Base-by-base conservation (phyloP, 2,329 filamentous ascomycete genomes). In the Xylariaceae sp. region DNA sequence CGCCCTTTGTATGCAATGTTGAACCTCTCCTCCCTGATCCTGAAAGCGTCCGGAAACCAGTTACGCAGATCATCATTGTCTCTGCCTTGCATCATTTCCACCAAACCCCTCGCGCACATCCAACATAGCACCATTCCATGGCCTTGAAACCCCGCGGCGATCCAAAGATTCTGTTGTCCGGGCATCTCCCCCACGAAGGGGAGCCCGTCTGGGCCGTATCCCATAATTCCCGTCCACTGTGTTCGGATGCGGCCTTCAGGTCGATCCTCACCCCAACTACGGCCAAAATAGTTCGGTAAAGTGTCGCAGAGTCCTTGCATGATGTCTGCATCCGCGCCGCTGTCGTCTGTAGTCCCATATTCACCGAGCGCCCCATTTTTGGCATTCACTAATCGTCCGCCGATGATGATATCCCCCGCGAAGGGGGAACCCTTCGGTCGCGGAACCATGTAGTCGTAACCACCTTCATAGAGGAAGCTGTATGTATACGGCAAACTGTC, bases 371-470 rank as follows among this genome's bases (percentile, higher is more conserved):
- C 80, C 0, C 68, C 69, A 0, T 70, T 59, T 0, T 69, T 63
- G 2, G 74, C 68, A 42, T 71, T 70, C 0, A 66, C 71, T 6
- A 82, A 64, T 0, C 80, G 83, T 14, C 85, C 84, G 1, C 85
- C 84, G 13, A 87, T 84, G 31, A 88, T 69, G 28, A 88, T 77
- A 50, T 81, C 77, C 22, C 79, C 76, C 2, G 66, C 69, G 18
- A 71, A 67, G 16, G 56, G 59, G 2, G 74, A 71, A 0, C 74
- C 74, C n/a, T 71, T 66, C 0, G 78, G 77, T 1, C 81, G 74
- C 1, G 80, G 75, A 9, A 88, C 79, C 75, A 88, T 82, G 66
- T 88, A 89, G 54, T 88, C 86, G 61, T 84, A 87, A 0, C 84
- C 82, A 19, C 71, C 68, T 2, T 73, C 71, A 61, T 83, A 83